phyloP scores from a whole-genome alignment of 2,329 filamentous ascomycete genomes.

The Cladosporium phlei region DNA sequence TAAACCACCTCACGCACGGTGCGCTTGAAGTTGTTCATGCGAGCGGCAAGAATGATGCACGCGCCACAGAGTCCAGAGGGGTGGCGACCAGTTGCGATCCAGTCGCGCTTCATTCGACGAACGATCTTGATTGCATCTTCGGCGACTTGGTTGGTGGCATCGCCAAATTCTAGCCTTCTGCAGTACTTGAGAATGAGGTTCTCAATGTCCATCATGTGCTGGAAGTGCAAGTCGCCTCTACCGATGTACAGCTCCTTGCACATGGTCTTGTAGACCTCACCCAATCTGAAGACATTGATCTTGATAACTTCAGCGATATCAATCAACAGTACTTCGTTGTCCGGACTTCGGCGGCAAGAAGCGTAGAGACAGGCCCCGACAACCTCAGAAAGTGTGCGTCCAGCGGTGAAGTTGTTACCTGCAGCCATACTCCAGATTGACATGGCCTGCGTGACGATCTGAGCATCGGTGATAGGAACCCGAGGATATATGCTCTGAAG shows the following conservation, averaged over 20 bases:
- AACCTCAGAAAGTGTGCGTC: conserved; percentile 77
- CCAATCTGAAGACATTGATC: conserved; percentile 89
- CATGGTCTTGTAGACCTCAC: conserved; percentile 81
- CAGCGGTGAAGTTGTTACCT: conserved; percentile 68
- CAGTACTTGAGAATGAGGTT: conserved; percentile 89
- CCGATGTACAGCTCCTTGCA: conserved; percentile 63
- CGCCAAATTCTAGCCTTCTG: conserved; percentile 83
- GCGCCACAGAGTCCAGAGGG: conserved; percentile 93
- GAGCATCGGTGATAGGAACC: conserved; percentile 33
- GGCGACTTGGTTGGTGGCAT: conserved; percentile 75
- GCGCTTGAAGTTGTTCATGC: conserved; percentile 96
- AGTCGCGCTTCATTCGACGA: conserved; percentile 90
- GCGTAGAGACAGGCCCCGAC: conserved; percentile 89
- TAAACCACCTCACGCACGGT: conserved; percentile 95
- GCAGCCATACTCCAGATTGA: conserved; percentile 46
- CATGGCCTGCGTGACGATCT: conserved; percentile 32
- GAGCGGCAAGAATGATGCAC: conserved; percentile 86
- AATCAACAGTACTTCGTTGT: conserved; percentile 87
- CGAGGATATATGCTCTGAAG: conserved; percentile 37
- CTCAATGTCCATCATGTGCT: conserved; percentile 71
- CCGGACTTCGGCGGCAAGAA: conserved; percentile 72
- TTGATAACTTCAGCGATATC: conserved; percentile 82
- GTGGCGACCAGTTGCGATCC: conserved; percentile 92
- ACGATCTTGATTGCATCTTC: conserved; percentile 83
- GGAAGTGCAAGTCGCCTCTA: conserved; percentile 39